Conservation (phyloP, 169 alveolate species). For the Cryptosporidium xiaoi region DNA sequence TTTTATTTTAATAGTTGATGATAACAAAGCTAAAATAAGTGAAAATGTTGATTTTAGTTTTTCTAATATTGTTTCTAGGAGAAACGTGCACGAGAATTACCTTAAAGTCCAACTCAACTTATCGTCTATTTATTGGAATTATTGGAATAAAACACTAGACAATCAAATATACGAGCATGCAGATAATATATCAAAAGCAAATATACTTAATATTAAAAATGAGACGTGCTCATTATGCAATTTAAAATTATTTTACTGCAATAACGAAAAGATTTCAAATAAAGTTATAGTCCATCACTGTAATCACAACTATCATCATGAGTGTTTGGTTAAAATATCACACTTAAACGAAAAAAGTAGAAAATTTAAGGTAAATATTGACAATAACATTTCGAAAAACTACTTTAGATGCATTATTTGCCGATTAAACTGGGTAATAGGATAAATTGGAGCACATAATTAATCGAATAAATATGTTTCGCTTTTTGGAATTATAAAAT, state of each 20-base stretch:
- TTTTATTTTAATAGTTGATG: neutral
- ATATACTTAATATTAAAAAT: constrained; percentile 3
- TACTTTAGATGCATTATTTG: constrained; percentile 35
- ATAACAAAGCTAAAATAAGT: too few relatives aligned
- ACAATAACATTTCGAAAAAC: constrained; percentile 13
- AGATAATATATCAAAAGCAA: constrained; percentile 7
- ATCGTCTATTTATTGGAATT: constrained; percentile 16
- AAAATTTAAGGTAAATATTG: constrained; percentile 7
- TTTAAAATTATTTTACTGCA: constrained; percentile 16
- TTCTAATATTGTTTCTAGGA: neutral
- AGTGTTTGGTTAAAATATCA: constrained; percentile 10
- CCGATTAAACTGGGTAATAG: constrained; percentile 9
- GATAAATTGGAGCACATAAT: too few relatives aligned
- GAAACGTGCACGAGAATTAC: constrained; percentile 30
- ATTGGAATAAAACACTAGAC: neutral
- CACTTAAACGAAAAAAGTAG: constrained; percentile 29
- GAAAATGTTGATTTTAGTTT: neutral
- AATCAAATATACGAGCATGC: constrained; percentile 7
- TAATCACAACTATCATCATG: constrained; percentile 45
- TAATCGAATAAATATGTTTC: too few relatives aligned
- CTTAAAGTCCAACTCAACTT: constrained; percentile 26
- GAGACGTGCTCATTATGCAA: constrained; percentile 39
- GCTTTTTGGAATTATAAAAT: too few relatives aligned
- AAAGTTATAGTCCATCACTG: constrained; percentile 40
- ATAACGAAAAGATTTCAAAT: constrained; percentile 16